phyloP scores from a whole-genome alignment of 139 green algal species.

The Chlorella sp. region DNA sequence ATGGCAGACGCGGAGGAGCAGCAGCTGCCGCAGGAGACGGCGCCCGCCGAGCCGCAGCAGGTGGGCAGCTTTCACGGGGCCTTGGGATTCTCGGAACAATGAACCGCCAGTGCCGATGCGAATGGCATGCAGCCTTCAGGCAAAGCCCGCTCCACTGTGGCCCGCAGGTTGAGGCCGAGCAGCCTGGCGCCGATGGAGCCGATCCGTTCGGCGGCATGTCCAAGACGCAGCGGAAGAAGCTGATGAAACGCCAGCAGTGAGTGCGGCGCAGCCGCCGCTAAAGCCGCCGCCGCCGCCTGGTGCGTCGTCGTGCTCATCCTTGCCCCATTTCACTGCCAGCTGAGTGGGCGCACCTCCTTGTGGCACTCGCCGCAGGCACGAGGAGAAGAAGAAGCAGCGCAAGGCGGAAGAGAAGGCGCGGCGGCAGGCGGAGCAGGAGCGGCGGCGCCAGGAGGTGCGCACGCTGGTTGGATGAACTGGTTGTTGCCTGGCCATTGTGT shows the following conservation, averaged over 20 bases:
- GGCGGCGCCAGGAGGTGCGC: conserved; percentile 24
- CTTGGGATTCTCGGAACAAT: not conserved
- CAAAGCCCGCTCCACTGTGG: not conserved
- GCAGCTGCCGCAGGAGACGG: not conserved
- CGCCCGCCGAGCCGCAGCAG: not conserved
- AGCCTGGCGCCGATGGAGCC: not conserved
- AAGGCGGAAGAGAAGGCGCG: conserved; percentile 9
- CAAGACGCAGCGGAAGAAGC: conserved; percentile 39
- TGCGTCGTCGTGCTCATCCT: no score
- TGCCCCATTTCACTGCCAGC: no score
- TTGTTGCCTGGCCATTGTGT: not conserved
- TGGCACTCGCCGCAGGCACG: not conserved
- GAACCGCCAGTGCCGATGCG: not conserved
- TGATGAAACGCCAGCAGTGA: conserved; percentile 29
- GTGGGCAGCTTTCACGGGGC: not conserved
- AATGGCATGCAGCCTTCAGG: not conserved
- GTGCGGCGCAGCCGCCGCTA: not conserved
- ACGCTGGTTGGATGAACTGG: not conserved
- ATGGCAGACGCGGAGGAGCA: not conserved
- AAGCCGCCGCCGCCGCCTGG: not conserved
- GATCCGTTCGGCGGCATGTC: not conserved
- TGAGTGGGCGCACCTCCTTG: no score
- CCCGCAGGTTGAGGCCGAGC: not conserved
- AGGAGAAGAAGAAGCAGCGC: conserved; percentile 23
- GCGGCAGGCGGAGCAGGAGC: conserved; percentile 13